phyloP scores from a whole-genome alignment of 2,329 filamentous ascomycete genomes.

The Huntiella decipiens region DNA sequence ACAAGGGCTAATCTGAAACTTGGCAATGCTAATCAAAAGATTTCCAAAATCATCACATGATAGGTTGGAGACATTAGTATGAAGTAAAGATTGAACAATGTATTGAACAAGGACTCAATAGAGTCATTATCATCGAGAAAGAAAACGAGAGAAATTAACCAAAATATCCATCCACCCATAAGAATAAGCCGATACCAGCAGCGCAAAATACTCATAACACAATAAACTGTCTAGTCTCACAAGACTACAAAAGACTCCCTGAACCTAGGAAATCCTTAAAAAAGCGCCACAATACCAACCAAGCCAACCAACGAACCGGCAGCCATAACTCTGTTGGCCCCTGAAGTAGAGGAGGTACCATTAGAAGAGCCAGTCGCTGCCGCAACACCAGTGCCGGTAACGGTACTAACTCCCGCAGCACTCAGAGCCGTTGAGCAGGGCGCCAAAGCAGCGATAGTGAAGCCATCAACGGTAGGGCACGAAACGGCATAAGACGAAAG shows the following conservation, averaged over 20 bases:
- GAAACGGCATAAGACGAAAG: conserved; percentile 4
- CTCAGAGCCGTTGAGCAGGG: conserved; percentile 8
- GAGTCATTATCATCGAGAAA: neutral
- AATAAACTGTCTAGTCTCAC: too few relatives aligned
- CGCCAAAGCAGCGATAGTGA: neutral
- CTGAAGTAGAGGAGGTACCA: neutral
- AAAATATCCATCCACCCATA: neutral
- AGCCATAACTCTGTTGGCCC: conserved; percentile 11
- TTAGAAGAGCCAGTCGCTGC: neutral
- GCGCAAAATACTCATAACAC: neutral
- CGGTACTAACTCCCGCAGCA: neutral
- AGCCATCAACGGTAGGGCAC: conserved; percentile 6
- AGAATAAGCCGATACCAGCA: neutral
- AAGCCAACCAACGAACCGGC: conserved; percentile 15
- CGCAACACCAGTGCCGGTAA: neutral
- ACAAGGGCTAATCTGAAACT: neutral
- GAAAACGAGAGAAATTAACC: neutral
- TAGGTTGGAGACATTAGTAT: neutral
- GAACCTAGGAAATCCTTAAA: neutral
- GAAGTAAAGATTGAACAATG: neutral
- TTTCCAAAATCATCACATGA: too few relatives aligned
- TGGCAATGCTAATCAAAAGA: neutral
- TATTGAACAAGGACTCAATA: neutral
- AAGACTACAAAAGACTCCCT: too few relatives aligned
- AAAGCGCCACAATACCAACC: conserved; percentile 15